Percentiles rank a stretch among this genome's conserved stretches.
Evolutionary conservation across 805 yeast genomes (phyloP).

Genomic region (Starmera dryadoides): DNA sequence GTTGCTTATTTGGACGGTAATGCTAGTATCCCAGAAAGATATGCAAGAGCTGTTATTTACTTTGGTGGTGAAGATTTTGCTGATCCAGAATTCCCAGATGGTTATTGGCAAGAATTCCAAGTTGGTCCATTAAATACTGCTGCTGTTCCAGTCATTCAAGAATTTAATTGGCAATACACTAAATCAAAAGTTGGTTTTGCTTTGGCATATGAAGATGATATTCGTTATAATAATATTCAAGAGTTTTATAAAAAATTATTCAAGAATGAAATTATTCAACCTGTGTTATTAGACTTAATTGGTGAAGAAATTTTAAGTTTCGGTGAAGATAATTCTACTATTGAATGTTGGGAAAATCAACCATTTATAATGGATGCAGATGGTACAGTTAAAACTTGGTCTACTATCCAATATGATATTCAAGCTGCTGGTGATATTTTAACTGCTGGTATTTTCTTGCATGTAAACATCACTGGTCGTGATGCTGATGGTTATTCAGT

Average conservation of each 20-base stretch:
- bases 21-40: conserved; percentile 1
- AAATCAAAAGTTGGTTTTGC: not conserved
- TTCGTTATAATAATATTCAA: not conserved
- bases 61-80: not conserved
- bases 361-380: not conserved
- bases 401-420: not conserved
- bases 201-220: not conserved
- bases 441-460: conserved; percentile 16
- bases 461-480: conserved; percentile 17
- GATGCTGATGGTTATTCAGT: conserved; percentile 9
- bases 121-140: not conserved
- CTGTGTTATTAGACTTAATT: not conserved
- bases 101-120: not conserved
- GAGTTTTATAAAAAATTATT: not conserved
- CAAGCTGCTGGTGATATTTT: conserved; percentile 18
- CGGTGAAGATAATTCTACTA: not conserved
- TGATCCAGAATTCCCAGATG: not conserved
- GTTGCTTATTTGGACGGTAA: conserved; percentile 1
- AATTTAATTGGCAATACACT: not conserved
- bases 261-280: not conserved
- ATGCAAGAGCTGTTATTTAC: not conserved
- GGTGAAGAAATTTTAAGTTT: not conserved
- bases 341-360: not conserved
- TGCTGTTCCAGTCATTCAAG: not conserved
- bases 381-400: not conserved